Evolutionary conservation across 345 rosid species (phyloP).

Genomic region (Moringa oleifera): DNA sequence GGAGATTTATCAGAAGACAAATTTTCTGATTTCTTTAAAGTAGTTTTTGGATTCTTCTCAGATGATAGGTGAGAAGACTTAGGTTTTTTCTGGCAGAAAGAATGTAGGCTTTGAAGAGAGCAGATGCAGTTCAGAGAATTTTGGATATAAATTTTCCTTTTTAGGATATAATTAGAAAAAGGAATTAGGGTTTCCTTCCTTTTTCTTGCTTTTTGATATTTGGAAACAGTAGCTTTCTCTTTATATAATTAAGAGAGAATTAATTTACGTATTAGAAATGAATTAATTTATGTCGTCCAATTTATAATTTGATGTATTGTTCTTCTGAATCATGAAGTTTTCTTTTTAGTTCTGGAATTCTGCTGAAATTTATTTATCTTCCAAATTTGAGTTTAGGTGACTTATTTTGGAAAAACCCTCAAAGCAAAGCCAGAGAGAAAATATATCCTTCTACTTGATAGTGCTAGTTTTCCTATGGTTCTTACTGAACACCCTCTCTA

Average conservation of each 20-base stretch:
- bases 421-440: not conserved
- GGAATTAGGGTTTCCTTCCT: constrained; percentile 7
- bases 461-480: not conserved
- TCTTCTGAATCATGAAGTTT: not conserved
- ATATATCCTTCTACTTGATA: not conserved
- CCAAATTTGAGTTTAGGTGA: not conserved
- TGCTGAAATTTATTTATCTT: not conserved
- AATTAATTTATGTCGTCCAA: no score
- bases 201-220: not conserved
- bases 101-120: constrained; percentile 3
- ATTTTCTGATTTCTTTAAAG: not conserved
- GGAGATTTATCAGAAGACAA: not conserved
- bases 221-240: not conserved
- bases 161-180: not conserved
- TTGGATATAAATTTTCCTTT: not conserved
- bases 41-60: no score
- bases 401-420: no score
- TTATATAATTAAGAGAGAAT: not conserved
- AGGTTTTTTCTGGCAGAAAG: not conserved
- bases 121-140: no score
- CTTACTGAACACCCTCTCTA: not conserved
- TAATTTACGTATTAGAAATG: no score
- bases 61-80: not conserved
- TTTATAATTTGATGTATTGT: not conserved
- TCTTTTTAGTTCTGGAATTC: not conserved